Evolutionary conservation across 352 stramenopile genomes (phyloP), one percentile per base, ranked within the genome.

Genomic region (Thalassiosira sp.): DNA sequence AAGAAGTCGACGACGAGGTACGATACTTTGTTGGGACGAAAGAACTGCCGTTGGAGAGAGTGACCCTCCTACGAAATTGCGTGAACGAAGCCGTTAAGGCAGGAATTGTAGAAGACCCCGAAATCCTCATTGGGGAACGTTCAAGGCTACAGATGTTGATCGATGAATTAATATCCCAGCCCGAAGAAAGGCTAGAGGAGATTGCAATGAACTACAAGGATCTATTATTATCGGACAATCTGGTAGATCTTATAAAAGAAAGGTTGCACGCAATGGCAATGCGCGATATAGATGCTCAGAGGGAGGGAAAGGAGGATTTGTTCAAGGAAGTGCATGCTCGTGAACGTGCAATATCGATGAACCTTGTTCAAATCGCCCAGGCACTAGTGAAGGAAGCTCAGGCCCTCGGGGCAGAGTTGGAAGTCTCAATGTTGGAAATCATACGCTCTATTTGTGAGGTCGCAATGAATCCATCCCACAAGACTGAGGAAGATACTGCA

Each of bases 371-470:
- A 40, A 83, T 87, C 46, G 83, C 81, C 2, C 84, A 91, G 60
- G 18, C 72, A n/a, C 58, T 93, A 10, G 35, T 93, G 20, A 91
- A 90, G 69, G 82, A 93, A 67, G 72, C 74, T 25, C 73, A 83
- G 46, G 79, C 81, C 16, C 53, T 91, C 15, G 85, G 87, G 58
- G 81, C 85, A 1, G 75, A 91, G 37, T 53, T 93, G 5, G 87
- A 93, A 75, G 76, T 86, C 2, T 81, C 83, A 16, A 88, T 91
- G 59, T 58, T 93, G 31, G 87, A 93, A 58, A 79, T 90, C 10
- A 82, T 93, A 49, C 65, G 85, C 15, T 89, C 81, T 13, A 93
- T 93, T 56, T 93, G 87, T 66, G 83, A 90, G 45, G 85, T 93
- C 48, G 87, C 87, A 2, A 93, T 93, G 87, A 84, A 93, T 68